Evolutionary conservation across 371 early-diverging fungal genomes (phyloP), one percentile per base, ranked within the genome.

Genomic region (Mucor mucedo): DNA sequence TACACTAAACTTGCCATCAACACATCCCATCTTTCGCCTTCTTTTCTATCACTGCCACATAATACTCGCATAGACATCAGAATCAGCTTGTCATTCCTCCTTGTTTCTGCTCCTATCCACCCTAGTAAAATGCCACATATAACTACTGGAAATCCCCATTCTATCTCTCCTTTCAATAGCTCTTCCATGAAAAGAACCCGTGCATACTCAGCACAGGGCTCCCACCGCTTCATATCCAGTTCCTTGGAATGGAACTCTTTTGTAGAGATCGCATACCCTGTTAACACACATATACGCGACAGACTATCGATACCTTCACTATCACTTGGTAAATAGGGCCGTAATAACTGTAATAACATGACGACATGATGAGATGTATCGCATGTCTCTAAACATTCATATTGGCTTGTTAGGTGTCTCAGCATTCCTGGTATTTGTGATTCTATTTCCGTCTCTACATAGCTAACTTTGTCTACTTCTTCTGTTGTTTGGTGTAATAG

Each of bases 1-100:
- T 69, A 64, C 16, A 67, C 13, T 3, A 73, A 44, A 10, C 61
- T 29, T 1, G 63, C 68, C 39, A 63, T 63, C 52, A 71, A 41
- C 5, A 53, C 35, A 29, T 60, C 68, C 71, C 71, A 71, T 16
- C 47, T 54, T 13, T 52, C 48, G 1, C 49, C 39, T 44, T 54
- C 29, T 1, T 27, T 8, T 30, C 45, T 5, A 38, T 53, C 44
- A 21, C 38, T 45, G 4, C 14, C 30, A 29, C 60, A 67, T 2
- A 67, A 7, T 5, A 67, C 33, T 4, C 67, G 63, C 6, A 71
- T 38, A 4, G 61, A 57, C 27, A 71, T 55, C 3, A 56, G 53
- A 16, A 71, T 47, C 42, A 66, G 52, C 0, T 39, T 28, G 35
- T 65, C 60, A 21, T 60, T 55, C 39, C 58, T 16, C 56, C 59